Conservation (phyloP, 2,329 filamentous ascomycete species). For the Xylariaceae sp. region DNA sequence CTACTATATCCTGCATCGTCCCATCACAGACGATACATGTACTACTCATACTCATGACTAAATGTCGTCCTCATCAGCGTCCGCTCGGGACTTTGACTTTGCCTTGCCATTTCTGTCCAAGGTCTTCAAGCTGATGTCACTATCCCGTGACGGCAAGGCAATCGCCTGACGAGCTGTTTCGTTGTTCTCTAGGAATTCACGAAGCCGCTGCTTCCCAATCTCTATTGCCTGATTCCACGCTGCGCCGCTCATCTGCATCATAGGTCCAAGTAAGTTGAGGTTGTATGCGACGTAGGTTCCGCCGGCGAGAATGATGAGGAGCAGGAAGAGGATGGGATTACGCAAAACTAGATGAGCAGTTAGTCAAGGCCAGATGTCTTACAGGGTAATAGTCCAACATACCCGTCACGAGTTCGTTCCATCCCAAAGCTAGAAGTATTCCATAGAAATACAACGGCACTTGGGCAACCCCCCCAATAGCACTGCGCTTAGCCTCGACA, state of each 20-base stretch:
- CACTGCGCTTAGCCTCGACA: constrained; percentile 94
- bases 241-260: constrained; percentile 90
- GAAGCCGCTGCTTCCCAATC: constrained; percentile 84
- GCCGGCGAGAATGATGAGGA: constrained; percentile 70
- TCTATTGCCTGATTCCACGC: constrained; percentile 81
- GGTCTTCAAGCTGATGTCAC: constrained; percentile 53
- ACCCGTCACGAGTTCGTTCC: constrained; percentile 97
- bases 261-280: constrained; percentile 92
- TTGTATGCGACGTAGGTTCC: constrained; percentile 87
- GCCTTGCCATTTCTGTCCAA: constrained; percentile 57
- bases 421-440: constrained; percentile 83
- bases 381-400: constrained; percentile 37
- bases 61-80: constrained; percentile 54
- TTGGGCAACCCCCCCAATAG: constrained; percentile 90
- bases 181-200: constrained; percentile 84
- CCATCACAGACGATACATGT: constrained; percentile 12
- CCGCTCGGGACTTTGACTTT: constrained; percentile 39
- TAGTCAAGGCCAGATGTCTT: constrained; percentile 1
- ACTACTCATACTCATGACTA: constrained; percentile 27
- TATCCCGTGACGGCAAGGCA: constrained; percentile 57
- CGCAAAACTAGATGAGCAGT: constrained; percentile 64
- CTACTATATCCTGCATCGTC: constrained; percentile 26
- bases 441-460: constrained; percentile 94
- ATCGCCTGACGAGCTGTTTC: constrained; percentile 80
- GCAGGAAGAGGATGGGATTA: constrained; percentile 88